Percentiles rank a stretch among this genome's conserved stretches.
Evolutionary conservation across 2,329 filamentous ascomycete genomes (phyloP).

Genomic region (Scopulariopsis brevicaulis): DNA sequence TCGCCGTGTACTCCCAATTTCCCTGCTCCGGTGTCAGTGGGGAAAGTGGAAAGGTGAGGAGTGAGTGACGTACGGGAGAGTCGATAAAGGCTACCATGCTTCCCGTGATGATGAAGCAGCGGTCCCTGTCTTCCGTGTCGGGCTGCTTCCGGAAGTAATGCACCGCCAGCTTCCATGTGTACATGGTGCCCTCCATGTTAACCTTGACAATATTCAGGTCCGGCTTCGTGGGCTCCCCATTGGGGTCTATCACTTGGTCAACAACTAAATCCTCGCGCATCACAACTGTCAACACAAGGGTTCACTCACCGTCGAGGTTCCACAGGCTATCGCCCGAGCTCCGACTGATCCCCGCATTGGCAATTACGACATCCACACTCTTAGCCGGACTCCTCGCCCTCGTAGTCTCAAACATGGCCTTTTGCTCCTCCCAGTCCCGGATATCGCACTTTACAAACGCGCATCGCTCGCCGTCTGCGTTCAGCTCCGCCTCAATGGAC

Average conservation of each 20-base stretch:
- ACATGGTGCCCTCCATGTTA: constrained; percentile 27
- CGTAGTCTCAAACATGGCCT: constrained; percentile 26
- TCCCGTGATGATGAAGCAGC: constrained; percentile 35
- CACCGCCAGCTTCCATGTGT: constrained; percentile 32
- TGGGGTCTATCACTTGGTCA: constrained; percentile 8
- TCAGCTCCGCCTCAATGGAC: constrained; percentile 18
- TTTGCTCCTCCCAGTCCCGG: constrained; percentile 28
- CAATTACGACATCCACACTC: constrained; percentile 31
- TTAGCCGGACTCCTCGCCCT: constrained; percentile 20
- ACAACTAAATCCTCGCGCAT: background rate
- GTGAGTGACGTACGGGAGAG: constrained; percentile 16
- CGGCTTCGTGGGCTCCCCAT: constrained; percentile 20
- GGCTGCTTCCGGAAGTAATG: constrained; percentile 32
- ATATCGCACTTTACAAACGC: constrained; percentile 29
- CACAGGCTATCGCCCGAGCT: constrained; percentile 24
- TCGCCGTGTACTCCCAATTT: constrained; percentile 27
- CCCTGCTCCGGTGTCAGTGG: constrained; percentile 9
- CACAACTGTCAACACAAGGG: background rate
- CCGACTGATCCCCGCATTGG: constrained; percentile 32
- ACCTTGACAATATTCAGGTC: constrained; percentile 27
- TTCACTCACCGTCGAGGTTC: constrained; percentile 19
- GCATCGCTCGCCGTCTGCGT: constrained; percentile 9
- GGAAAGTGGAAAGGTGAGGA: background rate
- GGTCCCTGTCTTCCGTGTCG: constrained; percentile 22
- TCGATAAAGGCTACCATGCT: constrained; percentile 36